Conservation (phyloP, 2,329 filamentous ascomycete species). For the Phialophora macrospora region DNA sequence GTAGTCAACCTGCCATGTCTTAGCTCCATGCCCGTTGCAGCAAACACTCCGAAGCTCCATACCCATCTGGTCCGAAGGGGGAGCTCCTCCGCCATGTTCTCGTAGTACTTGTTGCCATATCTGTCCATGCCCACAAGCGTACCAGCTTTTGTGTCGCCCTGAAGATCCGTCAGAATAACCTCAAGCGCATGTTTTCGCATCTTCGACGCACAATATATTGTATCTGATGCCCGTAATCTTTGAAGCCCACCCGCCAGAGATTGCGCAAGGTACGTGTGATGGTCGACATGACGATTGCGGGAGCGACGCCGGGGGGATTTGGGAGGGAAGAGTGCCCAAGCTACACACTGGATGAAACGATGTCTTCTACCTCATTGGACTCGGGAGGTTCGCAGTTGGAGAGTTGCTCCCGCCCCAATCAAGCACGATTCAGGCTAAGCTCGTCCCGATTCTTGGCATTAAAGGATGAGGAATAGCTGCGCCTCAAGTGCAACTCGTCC, state of each 20-base stretch:
- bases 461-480: too few species aligned
- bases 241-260: constrained; percentile 83
- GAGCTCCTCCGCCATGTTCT: constrained; percentile 88
- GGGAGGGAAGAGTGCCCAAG: constrained; percentile 1
- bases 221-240: constrained; percentile 92
- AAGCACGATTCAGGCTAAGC: neutral
- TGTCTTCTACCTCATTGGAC: constrained; percentile 4
- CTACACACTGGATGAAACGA: neutral
- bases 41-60: constrained; percentile 3
- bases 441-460: neutral
- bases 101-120: constrained; percentile 97
- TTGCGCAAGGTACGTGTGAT: constrained; percentile 84
- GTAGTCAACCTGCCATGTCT: constrained; percentile 95
- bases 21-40: constrained; percentile 65
- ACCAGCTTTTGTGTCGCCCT: constrained; percentile 93
- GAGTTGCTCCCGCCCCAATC: neutral
- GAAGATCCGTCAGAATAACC: constrained; percentile 20
- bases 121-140: constrained; percentile 81
- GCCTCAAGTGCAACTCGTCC: too few species aligned
- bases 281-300: constrained; percentile 74
- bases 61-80: constrained; percentile 61
- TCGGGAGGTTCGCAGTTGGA: constrained; percentile 9
- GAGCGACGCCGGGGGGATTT: neutral
- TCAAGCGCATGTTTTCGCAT: neutral
- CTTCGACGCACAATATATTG: constrained; percentile 51